phyloP scores from a whole-genome alignment of 805 yeast genomes.

The Suhomyces tanzawaensis region DNA sequence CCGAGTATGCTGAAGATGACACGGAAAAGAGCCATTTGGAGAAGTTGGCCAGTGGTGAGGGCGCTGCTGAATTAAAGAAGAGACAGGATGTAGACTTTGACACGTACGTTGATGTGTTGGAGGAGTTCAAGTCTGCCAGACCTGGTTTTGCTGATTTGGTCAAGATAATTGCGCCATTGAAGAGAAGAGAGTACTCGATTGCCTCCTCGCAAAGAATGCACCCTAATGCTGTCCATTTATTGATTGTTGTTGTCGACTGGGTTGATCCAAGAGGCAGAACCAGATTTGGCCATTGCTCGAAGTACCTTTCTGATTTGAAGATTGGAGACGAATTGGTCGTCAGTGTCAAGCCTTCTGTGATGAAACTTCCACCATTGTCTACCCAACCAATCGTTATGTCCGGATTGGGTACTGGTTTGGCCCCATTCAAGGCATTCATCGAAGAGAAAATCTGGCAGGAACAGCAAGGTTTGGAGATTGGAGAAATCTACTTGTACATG shows the following conservation, averaged over 20 bases:
- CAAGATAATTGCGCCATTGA: constrained; percentile 75
- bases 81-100: constrained; percentile 81
- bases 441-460: constrained; percentile 95
- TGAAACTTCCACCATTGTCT: constrained; percentile 88
- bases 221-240: constrained; percentile 84
- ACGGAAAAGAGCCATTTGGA: constrained; percentile 61
- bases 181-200: constrained; percentile 96
- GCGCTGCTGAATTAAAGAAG: constrained; percentile 80
- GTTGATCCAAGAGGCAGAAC: constrained; percentile 77
- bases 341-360: constrained; percentile 92
- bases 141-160: constrained; percentile 72
- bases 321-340: constrained; percentile 88
- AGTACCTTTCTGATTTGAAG: constrained; percentile 73
- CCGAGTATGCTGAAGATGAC: constrained; percentile 68
- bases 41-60: constrained; percentile 69
- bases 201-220: constrained; percentile 94
- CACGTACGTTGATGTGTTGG: constrained; percentile 78
- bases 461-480: constrained; percentile 84
- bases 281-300: constrained; percentile 93
- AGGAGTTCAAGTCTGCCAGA: constrained; percentile 76
- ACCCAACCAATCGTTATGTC: constrained; percentile 93
- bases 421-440: constrained; percentile 96
- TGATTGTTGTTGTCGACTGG: constrained; percentile 97
- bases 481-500: constrained; percentile 80
- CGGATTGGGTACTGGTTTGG: constrained; percentile 96